phyloP scores from a whole-genome alignment of 257 asterid genomes.

The Gentiana straminea region DNA sequence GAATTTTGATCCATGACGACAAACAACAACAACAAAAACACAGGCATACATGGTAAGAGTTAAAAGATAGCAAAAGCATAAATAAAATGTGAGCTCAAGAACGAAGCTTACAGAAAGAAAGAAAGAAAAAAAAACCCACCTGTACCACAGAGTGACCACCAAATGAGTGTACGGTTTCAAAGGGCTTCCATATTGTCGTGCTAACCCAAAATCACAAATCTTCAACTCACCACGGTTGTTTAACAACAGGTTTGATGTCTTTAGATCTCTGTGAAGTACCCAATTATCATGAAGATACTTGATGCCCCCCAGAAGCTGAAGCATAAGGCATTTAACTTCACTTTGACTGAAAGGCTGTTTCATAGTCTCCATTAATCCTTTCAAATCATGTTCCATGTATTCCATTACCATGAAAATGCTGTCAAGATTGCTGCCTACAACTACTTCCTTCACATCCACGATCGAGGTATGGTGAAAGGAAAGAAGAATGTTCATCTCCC shows the following conservation, averaged over 20 bases:
- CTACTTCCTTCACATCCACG: slow-evolving; percentile 88
- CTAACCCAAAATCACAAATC: slow-evolving; percentile 87
- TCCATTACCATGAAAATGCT: slow-evolving; percentile 88
- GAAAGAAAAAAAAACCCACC: slow-evolving; percentile 34
- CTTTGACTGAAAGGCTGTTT: slow-evolving; percentile 68
- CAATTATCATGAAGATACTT: slow-evolving; percentile 81
- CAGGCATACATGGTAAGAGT: too few relatives aligned
- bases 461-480: slow-evolving; percentile 66
- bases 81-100: background rate
- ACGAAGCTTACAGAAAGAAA: background rate
- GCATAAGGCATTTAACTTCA: slow-evolving; percentile 86
- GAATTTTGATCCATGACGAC: too few relatives aligned
- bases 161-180: slow-evolving; percentile 69
- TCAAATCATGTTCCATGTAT: slow-evolving; percentile 92
- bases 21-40: too few relatives aligned
- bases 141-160: slow-evolving; percentile 95
- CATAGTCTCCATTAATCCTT: slow-evolving; percentile 70
- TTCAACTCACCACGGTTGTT: slow-evolving; percentile 73
- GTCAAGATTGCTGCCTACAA: slow-evolving; percentile 63
- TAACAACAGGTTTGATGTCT: slow-evolving; percentile 74
- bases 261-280: slow-evolving; percentile 85
- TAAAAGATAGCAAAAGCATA: too few relatives aligned
- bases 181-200: slow-evolving; percentile 90
- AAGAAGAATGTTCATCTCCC: slow-evolving; percentile 79
- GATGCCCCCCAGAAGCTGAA: slow-evolving; percentile 68